Evolutionary conservation across 2,329 filamentous ascomycete genomes (phyloP).

Genomic region (Colletotrichum noveboracense): DNA sequence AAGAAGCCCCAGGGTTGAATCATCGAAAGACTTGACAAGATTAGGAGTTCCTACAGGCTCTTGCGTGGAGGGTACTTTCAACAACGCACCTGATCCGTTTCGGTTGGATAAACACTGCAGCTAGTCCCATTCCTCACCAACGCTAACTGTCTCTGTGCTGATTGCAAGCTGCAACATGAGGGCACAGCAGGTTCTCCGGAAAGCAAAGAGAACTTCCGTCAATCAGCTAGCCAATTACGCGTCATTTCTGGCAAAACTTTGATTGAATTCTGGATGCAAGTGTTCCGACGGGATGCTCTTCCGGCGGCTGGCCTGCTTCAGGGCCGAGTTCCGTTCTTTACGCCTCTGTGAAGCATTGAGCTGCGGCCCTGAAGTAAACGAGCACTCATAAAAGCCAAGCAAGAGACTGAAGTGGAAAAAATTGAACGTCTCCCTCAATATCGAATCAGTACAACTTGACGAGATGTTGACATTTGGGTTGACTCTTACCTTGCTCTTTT

Average conservation of each 20-base stretch:
- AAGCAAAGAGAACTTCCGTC: neutral
- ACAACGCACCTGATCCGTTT: neutral
- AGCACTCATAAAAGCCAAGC: neutral
- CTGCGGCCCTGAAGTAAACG: neutral
- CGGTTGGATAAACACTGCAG: neutral
- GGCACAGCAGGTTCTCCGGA: neutral
- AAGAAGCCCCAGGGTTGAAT: neutral
- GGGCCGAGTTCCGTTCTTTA: neutral
- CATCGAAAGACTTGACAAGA: neutral
- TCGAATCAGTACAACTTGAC: neutral
- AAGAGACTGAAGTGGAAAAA: neutral
- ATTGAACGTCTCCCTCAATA: neutral
- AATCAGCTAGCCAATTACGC: neutral
- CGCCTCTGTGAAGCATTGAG: neutral
- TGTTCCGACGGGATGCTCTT: neutral
- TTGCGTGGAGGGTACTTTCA: neutral
- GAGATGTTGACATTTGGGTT: neutral
- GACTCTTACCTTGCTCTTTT: neutral
- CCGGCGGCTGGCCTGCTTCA: neutral
- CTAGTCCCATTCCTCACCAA: neutral
- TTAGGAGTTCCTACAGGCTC: neutral
- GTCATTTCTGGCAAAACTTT: neutral
- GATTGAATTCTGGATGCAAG: neutral
- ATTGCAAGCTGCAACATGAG: neutral
- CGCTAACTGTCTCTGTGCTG: neutral